Conservation (phyloP, 2,329 filamentous ascomycete species). For the Dactylonectria macrodidyma region DNA sequence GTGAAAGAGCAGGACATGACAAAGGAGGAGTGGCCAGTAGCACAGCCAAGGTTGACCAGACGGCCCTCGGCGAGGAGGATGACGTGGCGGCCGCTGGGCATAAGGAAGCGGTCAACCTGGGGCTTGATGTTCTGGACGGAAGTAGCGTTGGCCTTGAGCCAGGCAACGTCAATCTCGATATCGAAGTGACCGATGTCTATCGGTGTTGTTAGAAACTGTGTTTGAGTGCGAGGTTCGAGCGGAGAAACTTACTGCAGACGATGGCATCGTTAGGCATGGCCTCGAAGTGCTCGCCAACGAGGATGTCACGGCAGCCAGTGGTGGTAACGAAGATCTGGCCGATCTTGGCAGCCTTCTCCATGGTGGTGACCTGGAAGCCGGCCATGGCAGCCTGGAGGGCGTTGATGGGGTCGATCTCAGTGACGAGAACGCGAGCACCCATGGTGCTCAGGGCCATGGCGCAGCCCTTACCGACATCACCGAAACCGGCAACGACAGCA, state of each 20-base stretch:
- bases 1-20: conserved; percentile 99
- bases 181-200: conserved; percentile 98
- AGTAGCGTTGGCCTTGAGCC: conserved; percentile 97
- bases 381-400: conserved; percentile 98
- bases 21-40: conserved; percentile 98
- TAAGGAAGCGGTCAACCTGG: conserved; percentile 97
- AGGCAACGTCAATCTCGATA: conserved; percentile 99
- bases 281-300: conserved; percentile 93
- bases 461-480: conserved; percentile 99
- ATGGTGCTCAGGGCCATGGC: conserved; percentile 96
- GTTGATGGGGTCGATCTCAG: conserved; percentile 99
- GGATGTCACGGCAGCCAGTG: conserved; percentile 98
- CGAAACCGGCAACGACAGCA: conserved; percentile 96
- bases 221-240: conserved; percentile 19
- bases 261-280: conserved; percentile 98
- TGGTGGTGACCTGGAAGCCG: conserved; percentile 96
- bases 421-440: conserved; percentile 96
- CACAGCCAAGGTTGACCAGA: conserved; percentile 99
- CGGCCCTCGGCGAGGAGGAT: conserved; percentile 98
- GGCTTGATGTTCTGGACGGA: conserved; percentile 99
- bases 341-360: conserved; percentile 91
- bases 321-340: conserved; percentile 99
- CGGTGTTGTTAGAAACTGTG: conserved; percentile 22
- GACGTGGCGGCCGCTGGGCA: conserved; percentile 95
- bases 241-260: conserved; percentile 83